Conservation (phyloP, 176 grass and related monocot species). For the Oryza coarctata region DNA sequence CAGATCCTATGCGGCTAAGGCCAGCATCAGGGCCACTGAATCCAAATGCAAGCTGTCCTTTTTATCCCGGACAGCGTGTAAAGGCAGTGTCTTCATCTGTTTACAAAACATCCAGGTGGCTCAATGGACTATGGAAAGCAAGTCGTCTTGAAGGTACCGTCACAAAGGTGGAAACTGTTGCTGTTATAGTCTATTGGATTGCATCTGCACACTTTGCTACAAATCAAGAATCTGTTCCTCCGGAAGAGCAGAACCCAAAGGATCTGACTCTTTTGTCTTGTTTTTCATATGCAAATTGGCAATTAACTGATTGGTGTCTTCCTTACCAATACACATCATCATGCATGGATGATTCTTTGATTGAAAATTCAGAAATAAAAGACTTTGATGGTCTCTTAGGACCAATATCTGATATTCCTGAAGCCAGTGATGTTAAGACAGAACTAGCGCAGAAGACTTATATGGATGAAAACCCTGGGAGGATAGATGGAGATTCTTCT, state of each 20-base stretch:
- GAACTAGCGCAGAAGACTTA: conserved; percentile 20
- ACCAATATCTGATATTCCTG: conserved; percentile 33
- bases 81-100: conserved; percentile 78
- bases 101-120: conserved; percentile 81
- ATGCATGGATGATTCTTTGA: conserved; percentile 28
- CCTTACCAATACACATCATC: conserved; percentile 30
- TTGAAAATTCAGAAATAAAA: conserved; percentile 34
- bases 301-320: conserved; percentile 91
- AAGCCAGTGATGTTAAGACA: conserved; percentile 23
- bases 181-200: conserved; percentile 90
- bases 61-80: conserved; percentile 89
- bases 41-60: conserved; percentile 71
- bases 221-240: conserved; percentile 51
- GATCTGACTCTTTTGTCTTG: conserved; percentile 86
- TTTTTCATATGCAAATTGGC: conserved; percentile 76
- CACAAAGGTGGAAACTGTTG: conserved; percentile 72
- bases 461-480: conserved; percentile 1
- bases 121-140: conserved; percentile 81
- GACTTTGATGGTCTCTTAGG: conserved; percentile 34
- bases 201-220: conserved; percentile 69
- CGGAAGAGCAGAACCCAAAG: conserved; percentile 79
- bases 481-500: conserved; percentile 25
- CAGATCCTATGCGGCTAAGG: conserved; percentile 70
- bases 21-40: conserved; percentile 53
- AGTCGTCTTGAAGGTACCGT: conserved; percentile 80